These are phyloP conservation scores for Globisporangium echinulatum DNA, from an alignment of 352 stramenopile genomes.

Conservation along the genomic window DNA sequence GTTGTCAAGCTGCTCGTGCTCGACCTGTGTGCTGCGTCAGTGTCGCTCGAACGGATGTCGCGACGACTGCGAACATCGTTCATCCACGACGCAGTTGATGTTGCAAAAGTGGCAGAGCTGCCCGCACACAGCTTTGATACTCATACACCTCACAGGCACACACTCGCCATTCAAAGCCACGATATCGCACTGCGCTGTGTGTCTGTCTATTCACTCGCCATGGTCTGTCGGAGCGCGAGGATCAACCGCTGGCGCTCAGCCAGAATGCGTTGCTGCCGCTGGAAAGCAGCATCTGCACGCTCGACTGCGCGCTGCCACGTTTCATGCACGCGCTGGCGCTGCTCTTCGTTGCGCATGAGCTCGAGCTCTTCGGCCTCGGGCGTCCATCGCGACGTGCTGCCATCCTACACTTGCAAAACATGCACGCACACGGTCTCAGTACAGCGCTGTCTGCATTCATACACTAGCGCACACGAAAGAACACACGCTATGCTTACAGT, in stretches of 20 bases:
- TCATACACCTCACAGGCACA: no score
- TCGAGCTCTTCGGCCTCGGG: slow-evolving; percentile 40
- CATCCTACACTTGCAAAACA: neutral
- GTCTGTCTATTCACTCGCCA: slow-evolving; percentile 35
- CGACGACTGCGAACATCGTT: no score
- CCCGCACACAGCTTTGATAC: no score
- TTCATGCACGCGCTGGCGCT: slow-evolving; percentile 47
- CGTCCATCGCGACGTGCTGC: slow-evolving; percentile 17
- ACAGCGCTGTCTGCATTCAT: neutral
- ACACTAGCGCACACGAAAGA: neutral
- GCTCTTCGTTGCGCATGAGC: slow-evolving; percentile 47
- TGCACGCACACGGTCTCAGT: neutral
- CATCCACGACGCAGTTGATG: no score
- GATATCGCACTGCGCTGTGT: no score
- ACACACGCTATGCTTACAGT: slow-evolving; percentile 20
- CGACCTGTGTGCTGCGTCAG: no score
- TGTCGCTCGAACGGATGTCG: no score
- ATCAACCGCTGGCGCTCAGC: slow-evolving; percentile 48
- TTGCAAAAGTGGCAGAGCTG: no score
- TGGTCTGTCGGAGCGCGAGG: slow-evolving; percentile 42
- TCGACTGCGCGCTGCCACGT: slow-evolving; percentile 42
- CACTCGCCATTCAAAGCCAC: no score
- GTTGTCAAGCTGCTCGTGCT: no score
- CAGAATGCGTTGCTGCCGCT: slow-evolving; percentile 38
- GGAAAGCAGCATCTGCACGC: slow-evolving; percentile 27